Evolutionary conservation across 805 yeast genomes (phyloP).

Genomic region (Kuraishia hungarica): DNA sequence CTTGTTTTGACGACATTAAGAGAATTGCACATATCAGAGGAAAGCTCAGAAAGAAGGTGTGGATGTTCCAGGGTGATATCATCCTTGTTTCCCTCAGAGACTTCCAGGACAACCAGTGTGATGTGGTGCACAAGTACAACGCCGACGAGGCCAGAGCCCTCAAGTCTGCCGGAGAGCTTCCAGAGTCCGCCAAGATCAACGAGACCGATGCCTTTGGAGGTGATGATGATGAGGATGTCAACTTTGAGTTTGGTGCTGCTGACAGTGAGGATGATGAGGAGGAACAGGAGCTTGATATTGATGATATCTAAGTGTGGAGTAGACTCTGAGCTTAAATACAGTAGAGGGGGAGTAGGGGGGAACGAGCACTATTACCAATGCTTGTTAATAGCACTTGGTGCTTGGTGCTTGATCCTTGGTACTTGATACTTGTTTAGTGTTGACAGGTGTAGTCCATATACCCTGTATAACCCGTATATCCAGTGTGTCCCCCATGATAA

Average conservation of each 20-base stretch:
- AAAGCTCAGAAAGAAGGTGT: constrained; percentile 96
- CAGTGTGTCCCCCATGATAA: not conserved
- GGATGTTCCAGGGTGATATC: constrained; percentile 99
- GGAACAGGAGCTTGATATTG: constrained; percentile 72
- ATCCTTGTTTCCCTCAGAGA: constrained; percentile 94
- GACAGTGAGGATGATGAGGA: constrained; percentile 66
- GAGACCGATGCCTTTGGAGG: constrained; percentile 96
- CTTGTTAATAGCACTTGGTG: too few species aligned
- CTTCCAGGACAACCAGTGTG: constrained; percentile 97
- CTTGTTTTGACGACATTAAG: constrained; percentile 88
- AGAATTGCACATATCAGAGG: constrained; percentile 99
- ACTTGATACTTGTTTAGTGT: too few species aligned
- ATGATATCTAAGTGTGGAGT: constrained; percentile 60
- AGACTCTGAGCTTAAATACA: not conserved
- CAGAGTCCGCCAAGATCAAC: constrained; percentile 93
- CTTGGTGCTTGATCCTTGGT: too few species aligned
- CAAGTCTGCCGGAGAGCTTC: constrained; percentile 93
- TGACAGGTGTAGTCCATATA: too few species aligned
- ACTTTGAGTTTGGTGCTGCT: constrained; percentile 95
- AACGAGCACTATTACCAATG: too few species aligned
- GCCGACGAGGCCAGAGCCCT: constrained; percentile 97
- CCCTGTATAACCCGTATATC: too few species aligned
- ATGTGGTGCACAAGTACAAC: constrained; percentile 92
- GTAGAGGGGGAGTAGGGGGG: not conserved
- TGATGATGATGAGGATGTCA: constrained; percentile 95